Base-by-base conservation (phyloP, 306 rosid genomes). In the Quercus dentata region DNA sequence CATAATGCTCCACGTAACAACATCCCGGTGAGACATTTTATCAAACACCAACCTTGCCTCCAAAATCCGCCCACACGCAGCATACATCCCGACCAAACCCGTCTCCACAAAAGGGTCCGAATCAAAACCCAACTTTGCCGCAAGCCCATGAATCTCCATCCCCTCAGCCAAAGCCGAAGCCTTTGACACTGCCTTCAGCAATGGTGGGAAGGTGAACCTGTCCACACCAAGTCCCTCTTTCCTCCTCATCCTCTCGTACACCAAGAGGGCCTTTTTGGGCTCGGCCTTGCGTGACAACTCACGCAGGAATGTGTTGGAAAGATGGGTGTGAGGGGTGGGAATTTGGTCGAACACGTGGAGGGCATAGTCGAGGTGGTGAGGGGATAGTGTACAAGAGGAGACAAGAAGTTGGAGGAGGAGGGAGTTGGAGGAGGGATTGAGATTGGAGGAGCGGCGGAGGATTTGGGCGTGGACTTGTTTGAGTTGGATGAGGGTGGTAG, bases 1-100 rank as follows among this genome's bases (percentile, higher is more conserved):
- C 91, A 94, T 94, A 59, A 87, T 89, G 80, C 86, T 88, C 98
- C 98, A 94, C 4, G 97, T 74, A 75, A 92, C 93, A 6, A 84
- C 87, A 84, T 94, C 97, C 68, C 88, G 85, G 0, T 82, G 83
- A 81, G 93, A 82, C 98, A 92, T 92, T 86, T 91, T 87, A 67
- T 92, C 97, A 56, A 94, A 94, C 93, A 92, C 18, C 83, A 86
- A 79, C 3, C 93, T 90, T 25, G 97, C 98, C 28, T 92, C 90
- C 79, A 74, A 18, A 3, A 94, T 86, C 77, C 83, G 86, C 59
- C 89, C 90, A 73, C 94, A 87, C 1, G 89, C 85, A 0, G 88
- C 80, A 25, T 94, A 94, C 97, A 94, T 86, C 10, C 87, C 23
- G 46, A 92, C 79, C 87, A 94, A 83, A 28, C 85, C 93, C 1